Conservation (phyloP, 495 filamentous ascomycete genomes). For the Melanomma pulvis-pyrius region DNA sequence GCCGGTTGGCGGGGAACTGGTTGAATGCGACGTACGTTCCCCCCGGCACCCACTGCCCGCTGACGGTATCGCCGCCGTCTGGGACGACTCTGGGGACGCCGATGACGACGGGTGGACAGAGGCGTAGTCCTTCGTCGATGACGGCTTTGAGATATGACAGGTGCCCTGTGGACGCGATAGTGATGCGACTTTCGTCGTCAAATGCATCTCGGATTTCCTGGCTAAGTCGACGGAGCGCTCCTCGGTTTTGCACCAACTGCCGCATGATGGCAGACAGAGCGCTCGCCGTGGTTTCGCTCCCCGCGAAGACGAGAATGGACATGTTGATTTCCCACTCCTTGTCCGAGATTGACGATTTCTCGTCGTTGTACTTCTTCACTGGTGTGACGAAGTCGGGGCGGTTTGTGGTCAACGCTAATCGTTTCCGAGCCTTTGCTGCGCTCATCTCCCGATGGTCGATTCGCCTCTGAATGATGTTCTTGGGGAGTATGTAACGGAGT, state of each 20-base stretch:
- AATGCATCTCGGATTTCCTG: slow-evolving; percentile 24
- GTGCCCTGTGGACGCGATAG: slow-evolving; percentile 7
- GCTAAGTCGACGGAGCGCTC: slow-evolving; percentile 6
- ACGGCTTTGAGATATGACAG: slow-evolving; percentile 35
- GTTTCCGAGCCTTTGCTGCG: slow-evolving; percentile 15
- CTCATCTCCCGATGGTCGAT: slow-evolving; percentile 20
- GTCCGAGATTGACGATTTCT: background rate
- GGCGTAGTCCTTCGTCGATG: slow-evolving; percentile 27
- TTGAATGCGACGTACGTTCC: slow-evolving; percentile 26
- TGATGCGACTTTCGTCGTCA: slow-evolving; percentile 19
- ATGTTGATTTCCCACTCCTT: slow-evolving; percentile 30
- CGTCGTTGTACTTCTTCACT: slow-evolving; percentile 22
- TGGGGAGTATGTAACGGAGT: slow-evolving; percentile 18
- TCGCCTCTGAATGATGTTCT: slow-evolving; percentile 21
- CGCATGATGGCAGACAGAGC: slow-evolving; percentile 16
- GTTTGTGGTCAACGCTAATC: slow-evolving; percentile 12
- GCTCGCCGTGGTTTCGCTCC: slow-evolving; percentile 29
- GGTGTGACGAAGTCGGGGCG: slow-evolving; percentile 26
- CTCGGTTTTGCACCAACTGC: slow-evolving; percentile 22
- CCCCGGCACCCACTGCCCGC: slow-evolving; percentile 13
- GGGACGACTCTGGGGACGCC: slow-evolving; percentile 21
- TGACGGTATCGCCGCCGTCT: slow-evolving; percentile 10
- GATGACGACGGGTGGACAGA: slow-evolving; percentile 20
- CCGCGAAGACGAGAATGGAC: slow-evolving; percentile 28
- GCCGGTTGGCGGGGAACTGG: slow-evolving; percentile 24